Conservation (phyloP, 495 filamentous ascomycete species). For the Achaetomiella virescens region DNA sequence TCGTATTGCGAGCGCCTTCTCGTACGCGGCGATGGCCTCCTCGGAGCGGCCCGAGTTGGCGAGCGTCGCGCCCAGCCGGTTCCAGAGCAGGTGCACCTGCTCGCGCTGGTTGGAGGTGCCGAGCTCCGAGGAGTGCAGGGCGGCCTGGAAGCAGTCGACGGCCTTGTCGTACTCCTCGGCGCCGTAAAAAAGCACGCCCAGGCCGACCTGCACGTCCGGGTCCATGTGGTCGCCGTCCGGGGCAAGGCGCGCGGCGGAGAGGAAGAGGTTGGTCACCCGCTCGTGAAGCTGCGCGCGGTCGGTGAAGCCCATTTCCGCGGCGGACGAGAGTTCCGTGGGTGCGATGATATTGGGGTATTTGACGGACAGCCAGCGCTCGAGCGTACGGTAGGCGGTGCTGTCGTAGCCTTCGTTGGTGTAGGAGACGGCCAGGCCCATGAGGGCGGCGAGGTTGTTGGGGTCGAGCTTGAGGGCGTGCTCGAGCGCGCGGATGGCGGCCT, state of each 20-base stretch:
- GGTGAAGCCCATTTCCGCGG: constrained; percentile 79
- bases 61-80: constrained; percentile 90
- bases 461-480: constrained; percentile 88
- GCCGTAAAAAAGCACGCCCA: constrained; percentile 97
- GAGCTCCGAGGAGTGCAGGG: constrained; percentile 72
- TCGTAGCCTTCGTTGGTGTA: constrained; percentile 99
- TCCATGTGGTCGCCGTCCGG: constrained; percentile 87
- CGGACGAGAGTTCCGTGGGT: constrained; percentile 58
- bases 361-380: constrained; percentile 91
- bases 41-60: constrained; percentile 90
- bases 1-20: constrained; percentile 78
- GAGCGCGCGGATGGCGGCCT: constrained; percentile 93
- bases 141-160: constrained; percentile 94
- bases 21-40: constrained; percentile 94
- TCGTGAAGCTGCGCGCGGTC: constrained; percentile 87
- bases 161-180: constrained; percentile 97
- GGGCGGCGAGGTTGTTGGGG: constrained; percentile 73
- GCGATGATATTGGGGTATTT: constrained; percentile 81
- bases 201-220: constrained; percentile 93
- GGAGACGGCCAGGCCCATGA: constrained; percentile 95
- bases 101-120: constrained; percentile 67
- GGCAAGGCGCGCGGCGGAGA: constrained; percentile 82
- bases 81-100: constrained; percentile 93
- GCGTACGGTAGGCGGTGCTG: constrained; percentile 87
- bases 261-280: constrained; percentile 82